These are phyloP conservation scores for Fomes fomentarius DNA, from an alignment of 1,284 basidiomycete species.

Conservation along the genomic window DNA sequence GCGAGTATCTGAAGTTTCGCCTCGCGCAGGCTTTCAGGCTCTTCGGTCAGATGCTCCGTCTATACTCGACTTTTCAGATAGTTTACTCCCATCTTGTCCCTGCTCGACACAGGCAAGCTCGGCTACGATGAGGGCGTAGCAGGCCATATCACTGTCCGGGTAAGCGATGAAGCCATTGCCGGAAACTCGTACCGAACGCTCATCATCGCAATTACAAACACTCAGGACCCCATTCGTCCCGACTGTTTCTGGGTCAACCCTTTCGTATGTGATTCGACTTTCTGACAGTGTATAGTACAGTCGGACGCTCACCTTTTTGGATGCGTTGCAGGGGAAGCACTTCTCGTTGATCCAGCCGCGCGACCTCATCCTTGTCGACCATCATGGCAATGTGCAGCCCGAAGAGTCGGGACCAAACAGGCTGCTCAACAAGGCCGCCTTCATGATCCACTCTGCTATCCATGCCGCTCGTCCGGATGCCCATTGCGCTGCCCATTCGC, in stretches of 20 bases:
- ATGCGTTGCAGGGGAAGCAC: conserved; percentile 38
- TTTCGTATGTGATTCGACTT: conserved; percentile 42
- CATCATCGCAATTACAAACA: conserved; percentile 15
- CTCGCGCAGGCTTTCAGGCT: conserved; percentile 56
- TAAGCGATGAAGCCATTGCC: too few relatives aligned
- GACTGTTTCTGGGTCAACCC: conserved; percentile 63
- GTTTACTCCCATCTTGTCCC: too few relatives aligned
- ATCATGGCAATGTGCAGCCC: conserved; percentile 49
- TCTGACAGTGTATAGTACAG: too few relatives aligned
- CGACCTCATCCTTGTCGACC: conserved; percentile 52
- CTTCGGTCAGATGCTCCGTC: conserved; percentile 37
- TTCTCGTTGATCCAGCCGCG: conserved; percentile 50
- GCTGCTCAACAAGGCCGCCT: conserved; percentile 50
- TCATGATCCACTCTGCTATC: conserved; percentile 57
- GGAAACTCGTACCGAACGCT: background rate
- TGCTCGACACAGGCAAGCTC: conserved; percentile 42
- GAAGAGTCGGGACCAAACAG: conserved; percentile 41
- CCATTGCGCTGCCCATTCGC: conserved; percentile 65
- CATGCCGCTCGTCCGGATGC: conserved; percentile 66
- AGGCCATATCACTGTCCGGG: conserved; percentile 66
- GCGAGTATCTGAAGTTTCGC: conserved; percentile 53
- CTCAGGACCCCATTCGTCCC: conserved; percentile 48
- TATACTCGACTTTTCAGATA: too few relatives aligned
- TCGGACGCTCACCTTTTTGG: background rate
- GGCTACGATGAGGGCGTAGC: conserved; percentile 67